These are phyloP conservation scores for Macrophomina tecta DNA, from an alignment of 2,329 filamentous ascomycete genomes.

Conservation along the genomic window DNA sequence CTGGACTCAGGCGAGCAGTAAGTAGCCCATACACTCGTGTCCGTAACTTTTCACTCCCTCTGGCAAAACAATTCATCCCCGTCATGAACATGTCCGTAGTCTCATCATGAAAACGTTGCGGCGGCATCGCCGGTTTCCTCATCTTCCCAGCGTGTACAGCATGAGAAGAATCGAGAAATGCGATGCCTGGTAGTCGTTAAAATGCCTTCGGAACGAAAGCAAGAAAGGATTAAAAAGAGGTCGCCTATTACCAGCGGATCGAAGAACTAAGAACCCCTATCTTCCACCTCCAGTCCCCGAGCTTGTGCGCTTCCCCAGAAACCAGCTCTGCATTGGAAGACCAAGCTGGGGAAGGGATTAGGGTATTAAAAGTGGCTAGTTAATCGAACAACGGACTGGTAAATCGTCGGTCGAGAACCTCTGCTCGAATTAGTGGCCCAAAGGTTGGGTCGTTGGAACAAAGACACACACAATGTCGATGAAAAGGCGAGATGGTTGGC, in stretches of 20 bases:
- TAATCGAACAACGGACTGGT: neutral
- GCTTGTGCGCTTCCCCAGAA: constrained; percentile 20
- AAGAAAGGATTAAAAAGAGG: neutral
- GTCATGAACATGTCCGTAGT: constrained; percentile 3
- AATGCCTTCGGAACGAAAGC: neutral
- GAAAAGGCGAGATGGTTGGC: constrained; percentile 2
- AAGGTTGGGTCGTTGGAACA: neutral
- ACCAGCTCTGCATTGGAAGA: constrained; percentile 20
- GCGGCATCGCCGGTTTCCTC: constrained; percentile 16
- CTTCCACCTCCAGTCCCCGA: neutral
- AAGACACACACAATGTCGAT: constrained; percentile 22
- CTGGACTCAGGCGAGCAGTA: neutral
- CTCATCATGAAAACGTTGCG: neutral
- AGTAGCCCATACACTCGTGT: constrained; percentile 19
- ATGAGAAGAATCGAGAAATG: neutral
- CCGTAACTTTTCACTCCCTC: constrained; percentile 6
- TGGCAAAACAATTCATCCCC: neutral
- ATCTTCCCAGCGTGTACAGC: constrained; percentile 10
- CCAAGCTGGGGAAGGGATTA: constrained; percentile 23
- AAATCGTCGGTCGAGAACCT: constrained; percentile 23
- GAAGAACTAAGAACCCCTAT: neutral
- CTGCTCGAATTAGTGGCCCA: constrained; percentile 14
- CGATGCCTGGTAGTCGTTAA: constrained; percentile 10
- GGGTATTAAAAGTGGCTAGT: neutral
- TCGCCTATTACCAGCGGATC: constrained; percentile 22